phyloP scores from a whole-genome alignment of 495 filamentous ascomycete species.

The Penicillium subrubescens region DNA sequence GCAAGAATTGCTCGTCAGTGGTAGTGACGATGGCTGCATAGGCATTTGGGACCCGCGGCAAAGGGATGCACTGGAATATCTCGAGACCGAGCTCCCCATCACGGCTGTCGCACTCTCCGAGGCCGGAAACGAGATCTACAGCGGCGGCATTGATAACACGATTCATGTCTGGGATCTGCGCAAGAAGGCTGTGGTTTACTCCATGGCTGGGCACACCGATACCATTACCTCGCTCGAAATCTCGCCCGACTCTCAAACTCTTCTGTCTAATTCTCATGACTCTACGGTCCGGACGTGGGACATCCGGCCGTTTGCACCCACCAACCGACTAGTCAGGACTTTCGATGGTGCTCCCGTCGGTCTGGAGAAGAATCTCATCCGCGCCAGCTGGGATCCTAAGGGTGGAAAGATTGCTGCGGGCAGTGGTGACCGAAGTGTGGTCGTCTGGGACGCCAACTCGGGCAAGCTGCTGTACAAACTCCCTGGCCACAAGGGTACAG shows the following conservation, averaged over 20 bases:
- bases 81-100: conserved; percentile 90
- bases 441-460: conserved; percentile 82
- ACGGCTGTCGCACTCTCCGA: conserved; percentile 89
- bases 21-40: conserved; percentile 89
- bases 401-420: conserved; percentile 88
- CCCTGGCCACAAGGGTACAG: conserved; percentile 91
- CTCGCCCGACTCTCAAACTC: conserved; percentile 87
- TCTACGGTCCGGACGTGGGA: conserved; percentile 95
- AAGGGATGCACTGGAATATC: conserved; percentile 83
- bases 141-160: conserved; percentile 93
- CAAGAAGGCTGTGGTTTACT: conserved; percentile 84
- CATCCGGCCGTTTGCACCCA: conserved; percentile 89
- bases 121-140: conserved; percentile 93
- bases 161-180: conserved; percentile 97
- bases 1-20: conserved; percentile 85
- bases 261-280: conserved; percentile 92
- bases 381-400: conserved; percentile 86
- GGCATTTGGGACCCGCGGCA: conserved; percentile 96
- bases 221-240: conserved; percentile 87
- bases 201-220: conserved; percentile 86
- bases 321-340: conserved; percentile 77
- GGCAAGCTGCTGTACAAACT: conserved; percentile 92
- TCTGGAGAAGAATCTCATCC: conserved; percentile 88
- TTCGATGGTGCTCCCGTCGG: conserved; percentile 88
- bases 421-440: conserved; percentile 84